A percentile compares a stretch with the other conserved stretches of the same genome.
Evolutionary conservation across 176 grass and related monocot genomes (phyloP).

Genomic region (Musa beccarii): DNA sequence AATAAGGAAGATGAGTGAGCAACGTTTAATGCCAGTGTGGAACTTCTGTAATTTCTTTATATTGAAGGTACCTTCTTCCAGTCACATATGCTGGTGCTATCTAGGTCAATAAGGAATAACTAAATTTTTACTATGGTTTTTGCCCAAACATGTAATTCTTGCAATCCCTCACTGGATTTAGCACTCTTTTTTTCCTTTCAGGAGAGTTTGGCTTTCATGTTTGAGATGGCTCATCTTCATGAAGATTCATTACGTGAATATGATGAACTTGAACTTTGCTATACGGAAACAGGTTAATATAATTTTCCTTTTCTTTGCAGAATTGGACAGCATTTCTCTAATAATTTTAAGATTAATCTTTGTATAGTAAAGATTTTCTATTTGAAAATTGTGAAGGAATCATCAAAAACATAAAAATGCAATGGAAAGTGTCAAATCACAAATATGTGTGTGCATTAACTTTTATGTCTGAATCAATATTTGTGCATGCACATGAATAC

Average conservation of each 20-base stretch:
- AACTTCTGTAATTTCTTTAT: constrained; percentile 99
- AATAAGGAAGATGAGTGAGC: constrained; percentile 88
- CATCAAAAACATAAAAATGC: too few species aligned
- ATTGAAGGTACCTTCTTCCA: constrained; percentile 53
- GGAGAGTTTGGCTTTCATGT: constrained; percentile 99
- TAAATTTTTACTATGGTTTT: background rate
- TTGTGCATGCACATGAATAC: background rate
- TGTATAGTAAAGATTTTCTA: background rate
- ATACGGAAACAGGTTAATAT: constrained; percentile 79
- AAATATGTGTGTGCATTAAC: too few species aligned
- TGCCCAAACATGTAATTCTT: background rate
- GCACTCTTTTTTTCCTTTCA: constrained; percentile 28
- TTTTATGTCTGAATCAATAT: background rate
- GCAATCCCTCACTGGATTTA: constrained; percentile 8
- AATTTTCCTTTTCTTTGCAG: constrained; percentile 8
- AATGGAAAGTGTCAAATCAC: too few species aligned
- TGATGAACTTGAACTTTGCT: constrained; percentile 95
- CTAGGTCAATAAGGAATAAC: background rate
- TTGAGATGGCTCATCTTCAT: constrained; percentile 92
- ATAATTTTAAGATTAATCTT: background rate
- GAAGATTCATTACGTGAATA: constrained; percentile 98
- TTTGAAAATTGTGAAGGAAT: background rate
- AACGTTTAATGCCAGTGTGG: constrained; percentile 81
- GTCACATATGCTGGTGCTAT: background rate
- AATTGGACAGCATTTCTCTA: background rate